These are phyloP conservation scores for Boletus reticuloceps DNA, from an alignment of 768 basidiomycete species.

Conservation along the genomic window DNA sequence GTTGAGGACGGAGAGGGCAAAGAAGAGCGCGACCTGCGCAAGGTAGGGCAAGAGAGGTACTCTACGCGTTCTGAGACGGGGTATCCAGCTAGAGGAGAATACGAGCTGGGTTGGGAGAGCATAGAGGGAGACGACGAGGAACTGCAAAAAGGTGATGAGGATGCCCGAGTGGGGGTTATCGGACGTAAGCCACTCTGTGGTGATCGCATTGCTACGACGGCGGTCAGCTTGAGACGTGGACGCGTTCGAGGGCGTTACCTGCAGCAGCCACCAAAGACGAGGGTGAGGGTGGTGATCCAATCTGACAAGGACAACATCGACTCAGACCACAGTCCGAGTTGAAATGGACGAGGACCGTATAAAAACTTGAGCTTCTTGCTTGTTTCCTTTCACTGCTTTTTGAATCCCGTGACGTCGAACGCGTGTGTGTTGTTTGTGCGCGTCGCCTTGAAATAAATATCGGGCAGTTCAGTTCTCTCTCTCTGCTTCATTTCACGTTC, in stretches of 20 bases:
- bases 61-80: conserved; percentile 55
- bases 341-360: neutral
- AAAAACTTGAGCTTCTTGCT: too few species aligned
- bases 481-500: conserved; percentile 17
- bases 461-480: neutral
- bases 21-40: conserved; percentile 80
- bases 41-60: conserved; percentile 75
- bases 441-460: too few species aligned
- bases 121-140: conserved; percentile 70
- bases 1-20: conserved; percentile 76
- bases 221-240: too few species aligned
- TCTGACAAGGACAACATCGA: conserved; percentile 9
- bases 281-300: conserved; percentile 64
- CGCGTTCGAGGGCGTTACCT: conserved; percentile 42
- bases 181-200: conserved; percentile 70
- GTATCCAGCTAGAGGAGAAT: conserved; percentile 28
- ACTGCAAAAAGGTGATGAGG: conserved; percentile 87
- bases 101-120: conserved; percentile 63
- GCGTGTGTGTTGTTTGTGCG: conserved; percentile 20
- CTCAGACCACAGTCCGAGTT: conserved; percentile 11
- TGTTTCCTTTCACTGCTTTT: conserved; percentile 4
- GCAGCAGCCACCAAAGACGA: conserved; percentile 93
- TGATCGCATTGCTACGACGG: conserved; percentile 66
- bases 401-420: conserved; percentile 28
- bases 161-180: conserved; percentile 70